Evolutionary conservation across 805 yeast species (phyloP).

Genomic region (Wickerhamomyces canadensis): DNA sequence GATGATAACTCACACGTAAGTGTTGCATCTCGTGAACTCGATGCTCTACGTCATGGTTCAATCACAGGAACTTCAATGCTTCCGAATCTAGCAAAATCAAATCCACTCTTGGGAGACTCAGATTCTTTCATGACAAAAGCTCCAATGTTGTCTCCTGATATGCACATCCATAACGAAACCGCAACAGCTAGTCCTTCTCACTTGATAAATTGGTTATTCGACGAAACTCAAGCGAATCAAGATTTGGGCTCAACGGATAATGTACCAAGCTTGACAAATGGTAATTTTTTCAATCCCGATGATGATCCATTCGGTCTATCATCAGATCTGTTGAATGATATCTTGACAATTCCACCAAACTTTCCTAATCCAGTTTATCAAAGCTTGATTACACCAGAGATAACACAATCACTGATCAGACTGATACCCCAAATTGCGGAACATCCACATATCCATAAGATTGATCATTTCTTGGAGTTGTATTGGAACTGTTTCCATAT

Average conservation of each 20-base stretch:
- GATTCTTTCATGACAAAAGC: constrained; percentile 6
- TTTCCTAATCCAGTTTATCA: constrained; percentile 26
- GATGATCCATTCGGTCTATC: constrained; percentile 27
- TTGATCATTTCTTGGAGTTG: constrained; percentile 22
- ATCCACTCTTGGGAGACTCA: not conserved
- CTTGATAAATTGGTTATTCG: constrained; percentile 25
- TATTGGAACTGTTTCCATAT: constrained; percentile 28
- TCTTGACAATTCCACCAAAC: constrained; percentile 25
- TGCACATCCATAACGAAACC: not conserved
- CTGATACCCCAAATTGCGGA: constrained; percentile 19
- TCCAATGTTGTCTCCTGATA: not conserved
- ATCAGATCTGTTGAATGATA: constrained; percentile 21
- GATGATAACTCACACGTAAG: constrained; percentile 18
- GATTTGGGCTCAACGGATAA: constrained; percentile 9
- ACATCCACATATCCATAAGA: constrained; percentile 17
- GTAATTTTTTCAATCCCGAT: constrained; percentile 24
- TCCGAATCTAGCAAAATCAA: not conserved
- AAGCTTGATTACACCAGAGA: constrained; percentile 21
- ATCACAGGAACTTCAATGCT: constrained; percentile 1
- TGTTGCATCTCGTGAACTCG: constrained; percentile 26
- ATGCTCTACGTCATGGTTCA: constrained; percentile 15
- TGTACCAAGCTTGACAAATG: constrained; percentile 15
- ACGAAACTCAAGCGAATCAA: constrained; percentile 15
- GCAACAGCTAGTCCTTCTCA: constrained; percentile 16
- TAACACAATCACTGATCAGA: constrained; percentile 10